Evolutionary conservation across 768 basidiomycete species (phyloP).

Genomic region (Boletus tomentosulus): DNA sequence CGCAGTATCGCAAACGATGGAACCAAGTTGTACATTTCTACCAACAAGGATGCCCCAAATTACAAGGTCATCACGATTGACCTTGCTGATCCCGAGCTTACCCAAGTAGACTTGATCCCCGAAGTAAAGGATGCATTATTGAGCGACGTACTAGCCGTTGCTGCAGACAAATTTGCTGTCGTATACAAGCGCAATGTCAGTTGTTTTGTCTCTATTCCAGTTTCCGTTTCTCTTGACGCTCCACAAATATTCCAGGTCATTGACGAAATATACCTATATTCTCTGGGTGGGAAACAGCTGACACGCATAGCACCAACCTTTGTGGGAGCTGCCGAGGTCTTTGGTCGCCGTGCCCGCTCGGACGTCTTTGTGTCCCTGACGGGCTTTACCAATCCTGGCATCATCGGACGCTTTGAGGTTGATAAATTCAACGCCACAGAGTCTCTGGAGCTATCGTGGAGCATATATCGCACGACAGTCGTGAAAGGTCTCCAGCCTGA

Average conservation of each 20-base stretch:
- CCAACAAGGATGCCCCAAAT: conserved; percentile 62
- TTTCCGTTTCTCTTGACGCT: conserved; percentile 3
- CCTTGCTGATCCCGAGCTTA: conserved; percentile 44
- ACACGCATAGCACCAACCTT: conserved; percentile 59
- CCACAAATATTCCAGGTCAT: conserved; percentile 46
- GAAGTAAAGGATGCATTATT: conserved; percentile 64
- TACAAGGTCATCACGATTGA: conserved; percentile 66
- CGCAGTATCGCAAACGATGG: conserved; percentile 62
- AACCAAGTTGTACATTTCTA: conserved; percentile 56
- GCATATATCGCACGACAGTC: conserved; percentile 51
- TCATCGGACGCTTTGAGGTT: conserved; percentile 63
- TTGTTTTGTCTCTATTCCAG: conserved; percentile 1
- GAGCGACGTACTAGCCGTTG: conserved; percentile 44
- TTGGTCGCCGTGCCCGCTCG: conserved; percentile 46
- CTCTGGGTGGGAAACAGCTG: conserved; percentile 48
- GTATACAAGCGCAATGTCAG: conserved; percentile 72
- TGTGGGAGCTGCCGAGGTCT: conserved; percentile 59
- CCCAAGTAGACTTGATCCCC: conserved; percentile 58
- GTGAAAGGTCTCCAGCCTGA: conserved; percentile 59
- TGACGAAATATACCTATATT: conserved; percentile 74
- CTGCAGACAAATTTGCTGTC: conserved; percentile 53
- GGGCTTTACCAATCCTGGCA: conserved; percentile 71
- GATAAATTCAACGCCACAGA: conserved; percentile 16
- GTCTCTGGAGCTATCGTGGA: conserved; percentile 50
- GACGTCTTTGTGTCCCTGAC: conserved; percentile 63